phyloP scores from a whole-genome alignment of 2,329 filamentous ascomycete genomes.

The Fusarium burgessii region DNA sequence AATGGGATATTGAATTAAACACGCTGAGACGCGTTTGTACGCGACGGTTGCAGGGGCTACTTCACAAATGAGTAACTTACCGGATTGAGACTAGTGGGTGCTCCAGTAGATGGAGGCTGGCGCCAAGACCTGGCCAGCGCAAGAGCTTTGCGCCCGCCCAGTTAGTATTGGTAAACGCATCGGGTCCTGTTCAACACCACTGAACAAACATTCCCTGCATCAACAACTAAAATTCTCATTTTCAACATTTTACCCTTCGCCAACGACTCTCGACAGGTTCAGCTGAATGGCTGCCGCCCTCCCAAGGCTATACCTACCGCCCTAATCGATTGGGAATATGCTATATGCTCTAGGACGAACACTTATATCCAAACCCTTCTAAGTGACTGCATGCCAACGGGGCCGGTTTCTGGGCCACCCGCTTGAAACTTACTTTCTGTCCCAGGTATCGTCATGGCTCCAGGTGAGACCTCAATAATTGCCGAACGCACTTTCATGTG shows the following conservation, averaged over 20 bases:
- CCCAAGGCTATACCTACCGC: slow-evolving; percentile 30
- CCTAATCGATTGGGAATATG: slow-evolving; percentile 36
- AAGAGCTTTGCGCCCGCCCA: slow-evolving; percentile 7
- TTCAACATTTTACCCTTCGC: slow-evolving; percentile 25
- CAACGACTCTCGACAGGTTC: background rate
- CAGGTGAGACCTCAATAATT: slow-evolving; percentile 39
- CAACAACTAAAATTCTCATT: slow-evolving; percentile 28
- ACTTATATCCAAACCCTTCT: slow-evolving; percentile 17
- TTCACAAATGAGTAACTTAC: background rate
- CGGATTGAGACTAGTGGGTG: slow-evolving; percentile 18
- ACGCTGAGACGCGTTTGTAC: slow-evolving; percentile 33
- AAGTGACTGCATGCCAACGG: slow-evolving; percentile 33
- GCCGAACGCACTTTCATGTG: background rate
- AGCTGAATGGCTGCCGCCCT: slow-evolving; percentile 41
- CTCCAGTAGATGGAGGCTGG: slow-evolving; percentile 6
- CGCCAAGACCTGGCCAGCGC: slow-evolving; percentile 15
- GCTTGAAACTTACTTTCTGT: slow-evolving; percentile 14
- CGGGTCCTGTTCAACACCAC: slow-evolving; percentile 15
- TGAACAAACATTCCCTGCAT: slow-evolving; percentile 35
- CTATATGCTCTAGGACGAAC: slow-evolving; percentile 34
- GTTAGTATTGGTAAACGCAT: slow-evolving; percentile 5
- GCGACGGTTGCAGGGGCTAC: slow-evolving; percentile 30
- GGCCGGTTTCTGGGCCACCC: slow-evolving; percentile 30
- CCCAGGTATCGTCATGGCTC: slow-evolving; percentile 44
- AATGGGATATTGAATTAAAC: slow-evolving; percentile 23